These are phyloP conservation scores for Sarcomyxa edulis DNA, from an alignment of 768 basidiomycete genomes.

Conservation along the genomic window DNA sequence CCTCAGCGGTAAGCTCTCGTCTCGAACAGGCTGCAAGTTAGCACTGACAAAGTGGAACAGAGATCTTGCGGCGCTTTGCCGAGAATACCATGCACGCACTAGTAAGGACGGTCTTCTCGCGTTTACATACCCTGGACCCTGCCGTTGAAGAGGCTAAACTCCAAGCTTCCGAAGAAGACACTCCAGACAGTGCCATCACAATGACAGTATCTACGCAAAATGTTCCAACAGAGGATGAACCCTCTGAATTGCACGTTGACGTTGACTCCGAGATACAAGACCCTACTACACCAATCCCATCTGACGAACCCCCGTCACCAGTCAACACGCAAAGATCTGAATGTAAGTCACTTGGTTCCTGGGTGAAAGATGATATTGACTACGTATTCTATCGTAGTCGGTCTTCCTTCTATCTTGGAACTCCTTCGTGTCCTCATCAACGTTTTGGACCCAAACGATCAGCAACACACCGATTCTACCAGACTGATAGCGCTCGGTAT, in stretches of 20 bases:
- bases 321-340: constrained; percentile 29
- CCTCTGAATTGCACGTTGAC: constrained; percentile 1
- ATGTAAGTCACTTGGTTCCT: constrained; percentile 26
- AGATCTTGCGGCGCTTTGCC: constrained; percentile 81
- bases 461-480: constrained; percentile 94
- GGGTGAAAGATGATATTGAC: background rate
- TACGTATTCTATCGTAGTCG: constrained; percentile 48
- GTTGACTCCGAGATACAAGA: constrained; percentile 11
- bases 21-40: too few relatives aligned
- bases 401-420: constrained; percentile 88
- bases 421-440: constrained; percentile 92
- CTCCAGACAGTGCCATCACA: constrained; percentile 49
- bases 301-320: constrained; percentile 15
- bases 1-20: constrained; percentile 69
- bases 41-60: too few relatives aligned
- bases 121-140: constrained; percentile 65
- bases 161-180: constrained; percentile 40
- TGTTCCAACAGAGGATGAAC: constrained; percentile 13
- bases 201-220: constrained; percentile 49
- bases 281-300: constrained; percentile 4
- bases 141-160: constrained; percentile 65
- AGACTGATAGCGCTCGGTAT: constrained; percentile 84
- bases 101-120: constrained; percentile 75
- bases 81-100: constrained; percentile 87
- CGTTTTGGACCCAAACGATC: constrained; percentile 91